Base-by-base conservation (phyloP, 1,139 yeast genomes). In the Scheffersomyces stambukii region DNA sequence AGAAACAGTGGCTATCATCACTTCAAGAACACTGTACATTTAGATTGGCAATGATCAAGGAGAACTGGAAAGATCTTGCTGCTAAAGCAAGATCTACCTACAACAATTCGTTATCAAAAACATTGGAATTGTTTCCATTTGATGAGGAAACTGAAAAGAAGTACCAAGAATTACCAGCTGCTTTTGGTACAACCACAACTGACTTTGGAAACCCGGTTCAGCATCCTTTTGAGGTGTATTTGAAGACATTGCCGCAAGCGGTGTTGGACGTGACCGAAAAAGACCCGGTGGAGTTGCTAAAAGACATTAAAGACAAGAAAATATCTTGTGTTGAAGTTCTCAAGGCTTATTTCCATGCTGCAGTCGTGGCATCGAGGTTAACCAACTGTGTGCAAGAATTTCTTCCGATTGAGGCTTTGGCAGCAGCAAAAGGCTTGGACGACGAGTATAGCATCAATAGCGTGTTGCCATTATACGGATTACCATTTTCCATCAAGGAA, bases 291-390 rank as follows among this genome's bases (percentile, higher is more conserved):
- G 41, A 36, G 16, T 35, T 48, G 15, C 23, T 45, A 8, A 22
- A 25, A 14, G 40, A 39, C 12, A 27, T 48, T 19, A 39, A 38
- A 24, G 16, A 28, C 1, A 37, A 37, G 5, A 41, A 41, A 14
- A 26, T 31, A 13, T 32, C 54, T 4, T 36, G 57, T 11, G 59
- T 50, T 4, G 50, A 51, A 22, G 62, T 54, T 10, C 50, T 52
- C 38, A 46, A 47, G 38, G 56, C 58, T 8, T 59, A 48, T 35
- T 50, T 53, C 21, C 46, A 48, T 28, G 45, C 51, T 4, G 51
- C 51, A 10, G 32, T 44, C 7, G 35, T 50, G 22, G 53, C 53
- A 13, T 37, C 47, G 13, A 46, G 40, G 30, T 37, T 51, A 14
- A 48, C 52, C 21, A 50, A 51, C 33, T 48, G 54, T 29, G 42